Base-by-base conservation (phyloP, 208 protist species). In the Crithidia mellificae region DNA sequence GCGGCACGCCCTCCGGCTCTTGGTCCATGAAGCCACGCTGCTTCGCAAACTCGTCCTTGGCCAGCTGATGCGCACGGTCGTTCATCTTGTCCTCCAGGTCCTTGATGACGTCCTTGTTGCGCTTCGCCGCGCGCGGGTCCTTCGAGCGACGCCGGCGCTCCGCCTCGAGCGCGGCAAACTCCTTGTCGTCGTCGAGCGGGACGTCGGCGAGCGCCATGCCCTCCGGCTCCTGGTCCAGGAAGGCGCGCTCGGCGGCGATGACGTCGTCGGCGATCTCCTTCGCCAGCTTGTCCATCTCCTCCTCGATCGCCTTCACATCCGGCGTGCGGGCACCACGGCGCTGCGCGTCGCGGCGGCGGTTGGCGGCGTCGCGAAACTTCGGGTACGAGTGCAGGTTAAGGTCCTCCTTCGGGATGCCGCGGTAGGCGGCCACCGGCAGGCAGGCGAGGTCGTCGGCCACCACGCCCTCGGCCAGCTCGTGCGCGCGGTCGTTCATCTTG, bases 141-240 rank as follows among this genome's bases (percentile, higher is more conserved):
- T 83, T 91, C 24, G 55, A 20, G 46, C 76, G 78, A 22, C 74
- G 77, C 24, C 85, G 71, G 32, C 81, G 78, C 66, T 96, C 87
- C 14, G 71, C 78, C 73, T 96, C 88, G n/a, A 96, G 69, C 7
- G 85, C 81, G 27, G 51, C 34, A 65, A 93, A 96, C 62, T 85
- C 78, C 49, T 80, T 78, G 78, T 96, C 87, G 17, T 55, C 54
- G 72, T 96, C 90, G 24, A 96, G 83, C 14, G 81, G 86, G 15
- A 96, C 15, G 53, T 96, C 87, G 15, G 69, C 44, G 27, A 93
- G 8, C 19, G 67, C 55, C 83, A 96, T 86, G 38, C 90, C 90
- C 67, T 91, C 87, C 25, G 86, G 83, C 72, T 91, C 75, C 44
- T 41, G 62, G 49, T 92, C 78, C n/a, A 95, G 83, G 66, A 95